Conservation (phyloP, 192 early-diverging fungal genomes). For the Coemansia aciculifera region DNA sequence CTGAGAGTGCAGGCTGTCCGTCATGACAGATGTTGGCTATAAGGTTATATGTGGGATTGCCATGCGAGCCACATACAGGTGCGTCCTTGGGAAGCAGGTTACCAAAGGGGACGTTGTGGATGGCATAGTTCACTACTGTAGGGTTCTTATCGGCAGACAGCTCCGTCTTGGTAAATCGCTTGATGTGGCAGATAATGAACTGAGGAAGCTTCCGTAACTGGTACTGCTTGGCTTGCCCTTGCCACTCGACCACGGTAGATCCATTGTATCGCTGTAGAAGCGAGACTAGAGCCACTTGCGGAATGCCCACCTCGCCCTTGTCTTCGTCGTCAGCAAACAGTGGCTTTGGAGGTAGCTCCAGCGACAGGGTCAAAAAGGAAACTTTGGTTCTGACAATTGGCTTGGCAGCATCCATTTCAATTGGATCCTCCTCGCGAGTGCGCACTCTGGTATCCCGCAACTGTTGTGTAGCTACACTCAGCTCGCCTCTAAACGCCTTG, state of each 20-base stretch:
- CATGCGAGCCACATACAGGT: slow-evolving; percentile 41
- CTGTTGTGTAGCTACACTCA: slow-evolving; percentile 69
- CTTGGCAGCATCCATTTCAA: slow-evolving; percentile 28
- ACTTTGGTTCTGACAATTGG: slow-evolving; percentile 14
- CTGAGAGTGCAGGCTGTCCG: slow-evolving; percentile 58
- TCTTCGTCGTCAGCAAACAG: slow-evolving; percentile 86
- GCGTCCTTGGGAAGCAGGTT: slow-evolving; percentile 61
- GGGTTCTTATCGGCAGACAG: slow-evolving; percentile 90
- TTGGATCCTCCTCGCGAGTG: slow-evolving; percentile 23
- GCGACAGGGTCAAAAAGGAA: slow-evolving; percentile 84
- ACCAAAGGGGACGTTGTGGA: slow-evolving; percentile 81
- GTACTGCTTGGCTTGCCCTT: slow-evolving; percentile 68
- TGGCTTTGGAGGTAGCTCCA: slow-evolving; percentile 90
- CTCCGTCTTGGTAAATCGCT: slow-evolving; percentile 85
- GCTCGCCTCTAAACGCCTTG: slow-evolving; percentile 81
- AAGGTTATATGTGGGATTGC: slow-evolving; percentile 65
- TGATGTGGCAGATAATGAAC: slow-evolving; percentile 90
- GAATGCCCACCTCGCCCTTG: slow-evolving; percentile 76
- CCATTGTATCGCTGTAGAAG: slow-evolving; percentile 89
- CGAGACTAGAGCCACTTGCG: slow-evolving; percentile 82
- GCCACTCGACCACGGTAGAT: slow-evolving; percentile 48
- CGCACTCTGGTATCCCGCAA: slow-evolving; percentile 50
- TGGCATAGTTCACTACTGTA: slow-evolving; percentile 94
- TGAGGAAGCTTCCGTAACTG: slow-evolving; percentile 74
- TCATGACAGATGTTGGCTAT: slow-evolving; percentile 92